Evolutionary conservation across 2,329 filamentous ascomycete genomes (phyloP).

Genomic region (Endothia cerciana): DNA sequence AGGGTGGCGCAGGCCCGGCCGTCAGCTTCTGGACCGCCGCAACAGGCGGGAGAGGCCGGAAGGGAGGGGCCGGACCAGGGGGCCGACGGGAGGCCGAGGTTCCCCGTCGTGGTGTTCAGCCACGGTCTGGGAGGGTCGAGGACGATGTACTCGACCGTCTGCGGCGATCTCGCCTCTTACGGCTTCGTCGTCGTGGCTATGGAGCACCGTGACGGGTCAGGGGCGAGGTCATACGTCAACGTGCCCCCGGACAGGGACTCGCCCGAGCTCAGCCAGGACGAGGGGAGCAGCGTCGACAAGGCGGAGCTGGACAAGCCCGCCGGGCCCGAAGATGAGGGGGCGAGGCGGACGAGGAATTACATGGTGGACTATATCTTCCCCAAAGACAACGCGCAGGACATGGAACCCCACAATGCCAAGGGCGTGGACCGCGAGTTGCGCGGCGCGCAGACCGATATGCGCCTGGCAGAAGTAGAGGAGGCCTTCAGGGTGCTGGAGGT

Average conservation of each 20-base stretch:
- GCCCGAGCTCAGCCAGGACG: conserved; percentile 37
- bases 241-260: conserved; percentile 48
- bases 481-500: conserved; percentile 59
- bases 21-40: conserved; percentile 39
- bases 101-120: conserved; percentile 68
- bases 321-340: conserved; percentile 34
- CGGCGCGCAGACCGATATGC: conserved; percentile 63
- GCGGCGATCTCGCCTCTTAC: conserved; percentile 68
- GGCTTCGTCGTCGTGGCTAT: conserved; percentile 67
- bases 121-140: conserved; percentile 68
- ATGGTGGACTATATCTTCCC: conserved; percentile 67
- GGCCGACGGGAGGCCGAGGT: conserved; percentile 41
- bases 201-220: conserved; percentile 68
- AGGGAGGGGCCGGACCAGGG: conserved; percentile 37
- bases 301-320: conserved; percentile 32
- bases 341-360: conserved; percentile 45
- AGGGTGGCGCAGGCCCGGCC: conserved; percentile 60
- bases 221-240: conserved; percentile 64
- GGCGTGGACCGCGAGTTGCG: conserved; percentile 65
- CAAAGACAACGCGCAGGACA: conserved; percentile 55
- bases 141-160: conserved; percentile 65
- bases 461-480: conserved; percentile 67
- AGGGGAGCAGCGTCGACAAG: conserved; percentile 30
- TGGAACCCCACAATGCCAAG: conserved; percentile 57
- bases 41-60: conserved; percentile 41